Evolutionary conservation across 2,329 filamentous ascomycete genomes (phyloP).

Genomic region (Fusarium sp.): DNA sequence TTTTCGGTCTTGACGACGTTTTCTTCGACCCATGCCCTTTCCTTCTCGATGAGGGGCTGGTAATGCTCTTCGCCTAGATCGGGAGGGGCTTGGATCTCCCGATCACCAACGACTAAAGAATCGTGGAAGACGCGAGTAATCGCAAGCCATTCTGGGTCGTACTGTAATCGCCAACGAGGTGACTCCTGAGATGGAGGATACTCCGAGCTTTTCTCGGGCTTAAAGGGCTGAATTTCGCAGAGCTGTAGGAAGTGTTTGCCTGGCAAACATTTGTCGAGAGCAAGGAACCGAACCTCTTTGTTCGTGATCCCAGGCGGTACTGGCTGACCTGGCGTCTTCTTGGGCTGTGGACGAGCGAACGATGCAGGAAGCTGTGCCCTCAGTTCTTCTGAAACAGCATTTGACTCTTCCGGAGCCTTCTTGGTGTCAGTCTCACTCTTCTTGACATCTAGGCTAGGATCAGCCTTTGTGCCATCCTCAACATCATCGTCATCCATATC

Average conservation of each 20-base stretch:
- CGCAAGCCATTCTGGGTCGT: constrained; percentile 95
- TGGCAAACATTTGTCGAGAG: constrained; percentile 90
- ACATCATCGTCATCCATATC: constrained; percentile 69
- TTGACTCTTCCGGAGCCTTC: constrained; percentile 37
- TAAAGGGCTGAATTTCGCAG: constrained; percentile 69
- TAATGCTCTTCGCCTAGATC: constrained; percentile 80
- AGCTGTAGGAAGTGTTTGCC: constrained; percentile 87
- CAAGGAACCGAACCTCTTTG: constrained; percentile 83
- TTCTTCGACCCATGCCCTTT: constrained; percentile 84
- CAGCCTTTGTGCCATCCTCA: constrained; percentile 7
- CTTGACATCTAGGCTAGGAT: constrained; percentile 1
- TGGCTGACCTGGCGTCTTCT: constrained; percentile 67
- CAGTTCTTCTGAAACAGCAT: constrained; percentile 70
- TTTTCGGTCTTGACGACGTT: constrained; percentile 74
- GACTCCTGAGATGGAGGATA: constrained; percentile 38
- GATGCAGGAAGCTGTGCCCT: constrained; percentile 82
- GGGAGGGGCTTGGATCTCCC: constrained; percentile 63
- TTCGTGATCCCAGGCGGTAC: constrained; percentile 82
- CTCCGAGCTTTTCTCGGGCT: constrained; percentile 47
- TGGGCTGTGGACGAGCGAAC: constrained; percentile 66
- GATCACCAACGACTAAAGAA: constrained; percentile 74
- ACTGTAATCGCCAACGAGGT: constrained; percentile 73
- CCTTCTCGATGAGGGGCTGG: constrained; percentile 73
- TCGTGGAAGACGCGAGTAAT: constrained; percentile 86
- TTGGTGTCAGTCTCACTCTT: constrained; percentile 9